Evolutionary conservation across 2,329 filamentous ascomycete species (phyloP), one percentile per base, ranked within the genome.

Genomic region (Didymella keratinophila): DNA sequence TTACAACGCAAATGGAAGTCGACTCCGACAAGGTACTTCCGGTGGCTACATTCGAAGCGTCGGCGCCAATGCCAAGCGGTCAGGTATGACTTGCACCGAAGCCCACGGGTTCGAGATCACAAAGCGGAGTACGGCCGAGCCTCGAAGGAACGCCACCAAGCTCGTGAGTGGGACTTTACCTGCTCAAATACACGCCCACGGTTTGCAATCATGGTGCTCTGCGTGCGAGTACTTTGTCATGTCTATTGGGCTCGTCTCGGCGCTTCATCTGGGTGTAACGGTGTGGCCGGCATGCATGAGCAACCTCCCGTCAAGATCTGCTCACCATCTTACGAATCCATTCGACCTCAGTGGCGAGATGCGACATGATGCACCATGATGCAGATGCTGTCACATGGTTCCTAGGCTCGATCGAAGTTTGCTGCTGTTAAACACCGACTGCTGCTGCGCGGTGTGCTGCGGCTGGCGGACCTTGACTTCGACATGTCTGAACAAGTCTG

Each of bases 171-270:
- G 47, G 25, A 47, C 20, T 45, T 41, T 46, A 51, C 12, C 41
- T 56, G 53, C 53, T 56, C 47, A 56, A 56, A 51, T 25, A 46
- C 7, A 51, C 53, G 53, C 53, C 51, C 34, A 37, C 16, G 3
- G 10, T 21, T 9, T 18, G 27, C 41, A 25, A 47, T 46, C 42
- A 34, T 12, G 47, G 47, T 51, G 41, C 32, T 56, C 41, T 18
- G 4, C 9, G 14, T 4, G n/a, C 12, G 18, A 39, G 46, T 25
- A 11, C 11, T 0, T 30, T 36, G 20, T 48, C 27, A 21, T 1
- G 18, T 23, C 20, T 18, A 34, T 47, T 23, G 6, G 9, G 21
- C 34, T 42, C 11, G 14, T 42, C 25, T 36, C 20, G n/a, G n/a
- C 30, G 8, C 14, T 1, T 4, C 12, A 7, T 28, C 27, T 23